Base-by-base conservation (phyloP, 352 stramenopile genomes). In the Pythium pyrilobum region DNA sequence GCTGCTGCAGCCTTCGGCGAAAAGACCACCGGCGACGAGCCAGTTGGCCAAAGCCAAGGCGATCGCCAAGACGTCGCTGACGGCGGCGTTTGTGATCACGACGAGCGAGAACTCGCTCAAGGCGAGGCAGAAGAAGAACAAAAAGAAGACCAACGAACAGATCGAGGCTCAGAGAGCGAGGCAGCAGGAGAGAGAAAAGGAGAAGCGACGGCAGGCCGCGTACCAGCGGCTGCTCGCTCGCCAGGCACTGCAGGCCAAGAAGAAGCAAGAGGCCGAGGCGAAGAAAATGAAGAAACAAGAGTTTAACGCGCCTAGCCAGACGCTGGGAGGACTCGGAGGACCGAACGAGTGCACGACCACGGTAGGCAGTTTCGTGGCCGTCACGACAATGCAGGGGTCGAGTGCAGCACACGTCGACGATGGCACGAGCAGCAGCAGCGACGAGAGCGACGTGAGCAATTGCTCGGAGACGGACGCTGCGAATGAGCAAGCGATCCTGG, bases 391-490 rank as follows among this genome's bases (percentile, higher is more conserved):
- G 18, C 16, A 16, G 11, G 16, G 1, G 1, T 24, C 24, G 10
- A 33, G 4, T 3, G n/a, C 8, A 24, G 6, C 11, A 5, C 41
- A 57, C 21, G 32, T 33, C 18, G 48, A 61, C 0, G 70, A 56
- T 2, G 71, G 66, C 11, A 65, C 56, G 0, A 66, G 64, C n/a
- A 67, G 60, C 38, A 68, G 75, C 34, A 85, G 72, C 34, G 67
- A 81, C 44, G 63, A 55, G 2, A 89, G 76, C 25, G 80, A 91
- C 1, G 77, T 87, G 29, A 87, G 75, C 39, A 87, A 89, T 42
- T 84, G 74, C 43, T 89, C 75, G 0, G 75, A 87, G 28, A 76
- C 61, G 23, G 75, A 89, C 32, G 74, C 77, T 7, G 71, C 60
- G 0, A 68, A 84, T 20, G 77, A 88, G 50, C 63, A 69, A 12